Conservation (phyloP, 495 filamentous ascomycete genomes). For the Xylaria acuta region DNA sequence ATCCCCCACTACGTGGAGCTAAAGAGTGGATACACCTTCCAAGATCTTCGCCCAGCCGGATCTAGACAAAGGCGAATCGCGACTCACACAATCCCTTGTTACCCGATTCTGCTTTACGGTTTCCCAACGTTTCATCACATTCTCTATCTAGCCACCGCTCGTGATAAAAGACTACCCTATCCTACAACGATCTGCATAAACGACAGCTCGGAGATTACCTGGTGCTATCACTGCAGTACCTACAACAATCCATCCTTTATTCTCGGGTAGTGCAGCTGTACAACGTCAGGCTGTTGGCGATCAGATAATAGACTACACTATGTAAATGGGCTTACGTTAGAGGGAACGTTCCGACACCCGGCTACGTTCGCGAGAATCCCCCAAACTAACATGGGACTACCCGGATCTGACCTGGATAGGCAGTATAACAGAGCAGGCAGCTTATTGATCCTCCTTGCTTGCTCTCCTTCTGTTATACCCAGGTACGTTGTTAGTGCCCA, state of each 20-base stretch:
- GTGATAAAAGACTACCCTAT: not conserved
- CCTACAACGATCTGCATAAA: not conserved
- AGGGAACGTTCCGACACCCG: not conserved
- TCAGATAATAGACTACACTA: not conserved
- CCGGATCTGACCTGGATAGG: not conserved
- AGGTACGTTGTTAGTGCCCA: not conserved
- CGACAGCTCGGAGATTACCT: not conserved
- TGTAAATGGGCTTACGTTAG: not conserved
- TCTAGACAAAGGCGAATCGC: not conserved
- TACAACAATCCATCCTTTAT: not conserved
- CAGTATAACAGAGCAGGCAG: not conserved
- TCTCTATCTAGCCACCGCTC: conserved; percentile 7
- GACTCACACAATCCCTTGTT: not conserved
- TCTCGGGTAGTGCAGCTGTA: not conserved
- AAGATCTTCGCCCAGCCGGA: not conserved
- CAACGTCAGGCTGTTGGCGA: not conserved
- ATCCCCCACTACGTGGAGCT: not conserved
- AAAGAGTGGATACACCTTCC: not conserved
- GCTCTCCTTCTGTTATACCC: not conserved
- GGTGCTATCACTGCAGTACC: no score
- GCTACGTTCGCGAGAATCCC: not conserved
- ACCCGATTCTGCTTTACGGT: not conserved
- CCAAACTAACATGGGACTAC: not conserved
- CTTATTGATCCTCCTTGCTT: not conserved
- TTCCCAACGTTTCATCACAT: conserved; percentile 10